Conservation (phyloP, 371 early-diverging fungal species). For the Rhizopus stolonifer region DNA sequence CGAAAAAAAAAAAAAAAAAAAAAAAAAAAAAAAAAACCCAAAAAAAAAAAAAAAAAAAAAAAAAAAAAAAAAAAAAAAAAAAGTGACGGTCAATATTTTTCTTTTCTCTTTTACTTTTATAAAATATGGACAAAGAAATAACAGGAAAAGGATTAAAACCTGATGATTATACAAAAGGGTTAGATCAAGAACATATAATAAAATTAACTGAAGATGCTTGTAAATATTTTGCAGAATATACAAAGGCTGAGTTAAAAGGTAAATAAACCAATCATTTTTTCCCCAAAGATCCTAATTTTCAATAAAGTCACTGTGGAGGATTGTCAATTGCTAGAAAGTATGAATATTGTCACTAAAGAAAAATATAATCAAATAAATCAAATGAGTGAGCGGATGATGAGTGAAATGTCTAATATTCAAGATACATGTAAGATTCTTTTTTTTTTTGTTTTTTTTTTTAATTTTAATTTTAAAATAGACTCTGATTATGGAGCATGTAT, state of each 20-base stretch:
- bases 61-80: no score
- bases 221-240: slow-evolving; percentile 55
- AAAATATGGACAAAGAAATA: no score
- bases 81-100: no score
- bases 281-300: not conserved
- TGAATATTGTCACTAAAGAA: slow-evolving; percentile 60
- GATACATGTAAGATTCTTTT: slow-evolving; percentile 44
- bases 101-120: no score
- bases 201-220: slow-evolving; percentile 58
- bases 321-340: slow-evolving; percentile 56
- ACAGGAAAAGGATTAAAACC: slow-evolving; percentile 23
- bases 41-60: no score
- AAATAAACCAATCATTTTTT: not conserved
- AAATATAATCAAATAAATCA: slow-evolving; percentile 58
- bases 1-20: no score
- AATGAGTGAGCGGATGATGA: slow-evolving; percentile 60
- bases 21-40: no score
- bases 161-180: slow-evolving; percentile 34
- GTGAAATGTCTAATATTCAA: slow-evolving; percentile 60
- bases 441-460: no score
- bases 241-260: slow-evolving; percentile 58
- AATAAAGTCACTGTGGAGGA: slow-evolving; percentile 57
- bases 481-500: slow-evolving; percentile 55
- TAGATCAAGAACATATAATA: slow-evolving; percentile 53
- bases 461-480: slow-evolving; percentile 48